These are phyloP conservation scores for Exophiala mesophila DNA, from an alignment of 2,329 filamentous ascomycete species.

Conservation along the genomic window DNA sequence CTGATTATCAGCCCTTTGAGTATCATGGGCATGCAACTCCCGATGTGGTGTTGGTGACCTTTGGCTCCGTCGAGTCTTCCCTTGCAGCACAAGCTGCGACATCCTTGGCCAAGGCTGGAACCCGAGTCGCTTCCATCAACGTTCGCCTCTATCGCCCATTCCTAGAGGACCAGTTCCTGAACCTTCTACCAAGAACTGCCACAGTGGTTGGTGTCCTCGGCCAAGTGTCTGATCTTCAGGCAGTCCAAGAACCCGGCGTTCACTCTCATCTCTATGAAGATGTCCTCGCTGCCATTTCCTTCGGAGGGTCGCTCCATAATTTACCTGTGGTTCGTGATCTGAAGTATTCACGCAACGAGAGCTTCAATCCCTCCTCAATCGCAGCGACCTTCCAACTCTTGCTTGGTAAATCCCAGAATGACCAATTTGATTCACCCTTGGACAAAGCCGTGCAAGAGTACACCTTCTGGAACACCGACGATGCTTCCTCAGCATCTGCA, in stretches of 20 bases:
- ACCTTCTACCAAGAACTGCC: conserved; percentile 68
- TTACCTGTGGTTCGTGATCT: conserved; percentile 68
- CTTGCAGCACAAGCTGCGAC: conserved; percentile 75
- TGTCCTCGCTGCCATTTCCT: conserved; percentile 77
- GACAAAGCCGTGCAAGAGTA: conserved; percentile 69
- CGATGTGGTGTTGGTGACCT: conserved; percentile 81
- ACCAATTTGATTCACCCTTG: conserved; percentile 39
- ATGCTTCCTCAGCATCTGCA: conserved; percentile 61
- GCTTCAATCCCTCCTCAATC: conserved; percentile 53
- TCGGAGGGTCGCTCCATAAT: conserved; percentile 62
- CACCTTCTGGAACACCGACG: conserved; percentile 87
- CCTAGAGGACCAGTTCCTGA: conserved; percentile 87
- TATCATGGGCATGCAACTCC: conserved; percentile 80
- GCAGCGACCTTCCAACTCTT: conserved; percentile 44
- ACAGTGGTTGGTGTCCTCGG: conserved; percentile 79
- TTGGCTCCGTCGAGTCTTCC: conserved; percentile 86
- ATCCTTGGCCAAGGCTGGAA: conserved; percentile 65
- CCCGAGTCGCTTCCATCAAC: conserved; percentile 79
- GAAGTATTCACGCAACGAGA: conserved; percentile 76
- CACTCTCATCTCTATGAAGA: conserved; percentile 91
- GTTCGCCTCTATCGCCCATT: conserved; percentile 94
- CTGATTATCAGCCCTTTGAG: conserved; percentile 88
- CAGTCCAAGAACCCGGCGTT: conserved; percentile 67
- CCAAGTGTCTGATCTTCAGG: conserved; percentile 70
- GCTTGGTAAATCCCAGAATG: conserved; percentile 39